Percentiles rank a stretch among this genome's conserved stretches.
Evolutionary conservation across 1,139 yeast genomes (phyloP).

Genomic region (Candida frijolesensis): DNA sequence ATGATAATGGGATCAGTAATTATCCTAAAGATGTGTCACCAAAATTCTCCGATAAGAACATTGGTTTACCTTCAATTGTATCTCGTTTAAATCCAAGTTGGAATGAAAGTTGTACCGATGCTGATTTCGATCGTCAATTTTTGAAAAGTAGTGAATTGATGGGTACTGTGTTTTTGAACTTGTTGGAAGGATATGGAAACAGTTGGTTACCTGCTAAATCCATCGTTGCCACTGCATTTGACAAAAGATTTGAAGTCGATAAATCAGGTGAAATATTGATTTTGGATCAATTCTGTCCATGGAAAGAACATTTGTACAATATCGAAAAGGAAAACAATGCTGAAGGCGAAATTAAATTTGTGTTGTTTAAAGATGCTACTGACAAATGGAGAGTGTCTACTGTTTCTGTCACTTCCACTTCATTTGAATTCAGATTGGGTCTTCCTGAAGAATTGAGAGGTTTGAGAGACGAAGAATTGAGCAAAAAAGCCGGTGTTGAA

Average conservation of each 20-base stretch:
- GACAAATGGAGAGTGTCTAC: conserved; percentile 89
- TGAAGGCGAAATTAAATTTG: conserved; percentile 68
- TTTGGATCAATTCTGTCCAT: conserved; percentile 77
- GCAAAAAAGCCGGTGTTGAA: conserved; percentile 70
- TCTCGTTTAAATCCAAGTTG: conserved; percentile 83
- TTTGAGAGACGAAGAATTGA: conserved; percentile 79
- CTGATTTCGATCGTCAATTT: conserved; percentile 67
- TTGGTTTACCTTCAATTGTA: conserved; percentile 77
- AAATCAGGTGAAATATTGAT: conserved; percentile 72
- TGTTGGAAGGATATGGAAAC: conserved; percentile 72
- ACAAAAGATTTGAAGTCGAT: conserved; percentile 54
- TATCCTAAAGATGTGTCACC: conserved; percentile 54
- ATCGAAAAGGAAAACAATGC: conserved; percentile 65
- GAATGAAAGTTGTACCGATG: conserved; percentile 69
- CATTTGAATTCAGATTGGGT: conserved; percentile 84
- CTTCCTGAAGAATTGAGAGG: conserved; percentile 95
- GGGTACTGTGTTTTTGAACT: conserved; percentile 75
- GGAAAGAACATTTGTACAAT: conserved; percentile 89
- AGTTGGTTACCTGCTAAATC: conserved; percentile 92
- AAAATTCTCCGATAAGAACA: conserved; percentile 40
- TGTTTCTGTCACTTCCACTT: conserved; percentile 70
- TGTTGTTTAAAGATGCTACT: conserved; percentile 73
- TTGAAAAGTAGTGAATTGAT: conserved; percentile 73
- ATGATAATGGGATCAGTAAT: conserved; percentile 88
- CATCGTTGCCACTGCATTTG: conserved; percentile 71